Evolutionary conservation across 2,329 filamentous ascomycete genomes (phyloP).

Genomic region (Colletotrichum destructivum): DNA sequence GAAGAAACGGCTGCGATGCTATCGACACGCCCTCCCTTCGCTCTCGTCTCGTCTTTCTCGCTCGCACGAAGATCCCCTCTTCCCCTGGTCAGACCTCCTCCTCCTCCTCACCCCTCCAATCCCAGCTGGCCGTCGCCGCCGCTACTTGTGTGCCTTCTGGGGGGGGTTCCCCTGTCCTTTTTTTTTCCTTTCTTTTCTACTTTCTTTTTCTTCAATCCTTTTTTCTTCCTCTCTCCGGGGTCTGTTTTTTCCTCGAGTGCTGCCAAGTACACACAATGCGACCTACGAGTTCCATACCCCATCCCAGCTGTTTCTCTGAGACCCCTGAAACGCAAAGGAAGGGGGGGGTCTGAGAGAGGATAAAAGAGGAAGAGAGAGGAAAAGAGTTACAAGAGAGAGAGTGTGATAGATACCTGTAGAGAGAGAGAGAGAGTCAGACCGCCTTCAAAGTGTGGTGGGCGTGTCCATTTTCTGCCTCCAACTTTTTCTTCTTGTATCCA

Average conservation of each 20-base stretch:
- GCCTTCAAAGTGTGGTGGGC: conserved; percentile 23
- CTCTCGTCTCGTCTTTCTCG: not conserved
- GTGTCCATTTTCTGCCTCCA: conserved; percentile 35
- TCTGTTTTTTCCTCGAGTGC: too few relatives aligned
- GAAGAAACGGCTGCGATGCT: conserved; percentile 30
- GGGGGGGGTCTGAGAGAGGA: not conserved
- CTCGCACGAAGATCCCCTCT: conserved; percentile 21
- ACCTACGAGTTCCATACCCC: too few relatives aligned
- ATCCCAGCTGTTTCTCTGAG: conserved; percentile 10
- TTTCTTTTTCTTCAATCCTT: not conserved
- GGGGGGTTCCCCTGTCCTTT: not conserved
- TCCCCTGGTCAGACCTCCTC: not conserved
- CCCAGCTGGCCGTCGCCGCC: conserved; percentile 10
- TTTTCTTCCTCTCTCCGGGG: conserved; percentile 11
- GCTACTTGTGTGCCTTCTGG: not conserved
- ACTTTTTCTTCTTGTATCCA: conserved; percentile 5
- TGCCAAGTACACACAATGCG: not conserved
- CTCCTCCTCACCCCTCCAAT: not conserved
- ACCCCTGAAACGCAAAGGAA: not conserved
- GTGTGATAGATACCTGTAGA: too few relatives aligned
- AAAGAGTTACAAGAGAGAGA: too few relatives aligned
- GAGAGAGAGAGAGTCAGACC: conserved; percentile 25
- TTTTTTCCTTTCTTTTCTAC: not conserved
- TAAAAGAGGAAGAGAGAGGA: not conserved
- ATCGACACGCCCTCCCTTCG: conserved; percentile 9